phyloP scores from a whole-genome alignment of 2,329 filamentous ascomycete species.

The Beauveria rudraprayagi region DNA sequence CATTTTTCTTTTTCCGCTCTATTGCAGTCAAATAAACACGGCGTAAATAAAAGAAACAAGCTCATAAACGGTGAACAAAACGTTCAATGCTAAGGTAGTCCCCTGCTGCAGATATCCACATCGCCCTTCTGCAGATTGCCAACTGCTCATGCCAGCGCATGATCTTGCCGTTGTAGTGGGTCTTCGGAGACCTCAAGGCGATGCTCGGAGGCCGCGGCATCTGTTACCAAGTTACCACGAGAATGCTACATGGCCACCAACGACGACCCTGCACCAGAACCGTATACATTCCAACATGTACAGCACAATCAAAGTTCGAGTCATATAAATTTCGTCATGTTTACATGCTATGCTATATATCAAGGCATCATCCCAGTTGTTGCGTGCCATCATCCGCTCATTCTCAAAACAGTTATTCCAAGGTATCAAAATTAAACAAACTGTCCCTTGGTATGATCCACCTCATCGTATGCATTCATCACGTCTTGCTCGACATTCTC shows the following conservation, averaged over 20 bases:
- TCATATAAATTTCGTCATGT: not conserved
- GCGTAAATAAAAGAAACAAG: not conserved
- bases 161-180: slow-evolving; percentile 4
- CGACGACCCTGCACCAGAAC: not conserved
- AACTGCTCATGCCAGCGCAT: not conserved
- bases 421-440: not conserved
- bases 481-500: slow-evolving; percentile 40
- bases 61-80: not conserved
- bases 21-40: too few relatives aligned
- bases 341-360: not conserved
- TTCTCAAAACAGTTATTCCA: not conserved
- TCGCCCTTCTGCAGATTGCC: not conserved
- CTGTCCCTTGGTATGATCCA: not conserved
- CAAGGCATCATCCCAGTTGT: not conserved
- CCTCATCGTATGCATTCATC: slow-evolving; percentile 38
- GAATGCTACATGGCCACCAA: not conserved
- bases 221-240: not conserved
- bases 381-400: not conserved
- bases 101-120: not conserved
- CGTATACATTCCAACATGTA: too few relatives aligned
- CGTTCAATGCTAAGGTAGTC: not conserved
- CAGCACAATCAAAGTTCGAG: not conserved
- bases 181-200: slow-evolving; percentile 1
- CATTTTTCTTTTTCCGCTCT: not conserved
- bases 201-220: slow-evolving; percentile 8